Base-by-base conservation (phyloP, 139 green algal genomes). In the Parachlorella kessleri region DNA sequence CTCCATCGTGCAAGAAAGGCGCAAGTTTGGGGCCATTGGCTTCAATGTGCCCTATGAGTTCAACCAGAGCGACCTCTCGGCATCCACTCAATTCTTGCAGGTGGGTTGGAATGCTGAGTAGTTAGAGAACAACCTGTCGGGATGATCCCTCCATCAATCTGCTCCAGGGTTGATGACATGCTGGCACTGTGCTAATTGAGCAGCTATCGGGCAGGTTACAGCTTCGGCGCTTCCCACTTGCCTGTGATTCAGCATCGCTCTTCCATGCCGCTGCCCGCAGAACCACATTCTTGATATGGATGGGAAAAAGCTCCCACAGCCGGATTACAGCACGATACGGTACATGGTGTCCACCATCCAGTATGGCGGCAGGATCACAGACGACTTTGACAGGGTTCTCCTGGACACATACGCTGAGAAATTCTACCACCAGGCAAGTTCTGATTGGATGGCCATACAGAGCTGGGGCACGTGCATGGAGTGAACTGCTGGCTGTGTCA, bases 11-110 rank as follows among this genome's bases (percentile, higher is more conserved):
- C 91, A 98, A 86, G 95, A 98, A 89, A 85, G 95, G 3, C 88
- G 93, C 86, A 98, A 98, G 90, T 99, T 98, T 82, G 94, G 95
- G 0, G 92, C 95, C 73, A 96, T 97, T 64, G 95, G 95, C 38
- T 99, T 94, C 93, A 97, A 97, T 81, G 83, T 98, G n/a, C 95
- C 95, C 0, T 99, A 99, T 78, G 95, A 98, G 85, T 99, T 98
- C 92, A 97, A 97, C 81, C 87, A 94, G 86, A 87, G 72, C 8
- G 95, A 99, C 85, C 88, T 99, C 30, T 89, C 83, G 23, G 95
- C 95, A 2, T 95, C 90, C 83, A 89, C 90, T 70, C 90, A 96
- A 79, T 98, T 97, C 91, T 86, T 98, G 76, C 83, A 86, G 80
- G 84, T 77, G n/a, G n/a, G n/a, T n/a, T n/a, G n/a, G n/a, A n/a